Evolutionary conservation across 108 stramenopile genomes (phyloP).

Genomic region (Nitzschia putrida): DNA sequence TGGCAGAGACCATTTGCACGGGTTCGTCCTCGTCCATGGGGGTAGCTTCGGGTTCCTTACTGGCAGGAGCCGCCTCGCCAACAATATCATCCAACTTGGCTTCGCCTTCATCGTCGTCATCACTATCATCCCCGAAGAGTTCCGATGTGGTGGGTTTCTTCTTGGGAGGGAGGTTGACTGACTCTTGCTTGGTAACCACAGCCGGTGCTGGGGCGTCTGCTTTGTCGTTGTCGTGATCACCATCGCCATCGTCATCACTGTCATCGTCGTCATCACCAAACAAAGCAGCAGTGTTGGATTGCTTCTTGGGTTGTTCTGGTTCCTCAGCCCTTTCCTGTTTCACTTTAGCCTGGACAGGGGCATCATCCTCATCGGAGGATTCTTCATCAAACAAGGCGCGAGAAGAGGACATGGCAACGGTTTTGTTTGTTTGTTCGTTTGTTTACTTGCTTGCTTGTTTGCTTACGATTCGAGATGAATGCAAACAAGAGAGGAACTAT

Average conservation of each 20-base stretch:
- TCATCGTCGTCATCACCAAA: constrained; percentile 30
- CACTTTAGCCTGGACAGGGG: neutral
- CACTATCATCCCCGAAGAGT: constrained; percentile 30
- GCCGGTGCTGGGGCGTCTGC: neutral
- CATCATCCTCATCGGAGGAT: constrained; percentile 27
- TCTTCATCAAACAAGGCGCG: constrained; percentile 32
- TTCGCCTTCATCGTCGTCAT: constrained; percentile 33
- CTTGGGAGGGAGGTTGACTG: constrained; percentile 1
- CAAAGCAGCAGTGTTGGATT: constrained; percentile 18
- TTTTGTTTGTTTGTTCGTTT: too few relatives aligned
- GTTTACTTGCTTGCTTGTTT: too few relatives aligned
- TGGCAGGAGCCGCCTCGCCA: constrained; percentile 36
- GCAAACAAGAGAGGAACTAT: too few relatives aligned
- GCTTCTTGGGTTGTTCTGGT: constrained; percentile 7
- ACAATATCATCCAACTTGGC: constrained; percentile 54
- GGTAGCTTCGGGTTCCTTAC: neutral
- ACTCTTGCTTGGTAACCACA: neutral
- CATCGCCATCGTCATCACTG: constrained; percentile 12
- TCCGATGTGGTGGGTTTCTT: constrained; percentile 17
- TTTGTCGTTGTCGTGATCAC: constrained; percentile 19
- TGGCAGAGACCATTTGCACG: neutral
- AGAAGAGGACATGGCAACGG: constrained; percentile 12
- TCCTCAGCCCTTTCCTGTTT: neutral
- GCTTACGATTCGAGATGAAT: too few relatives aligned
- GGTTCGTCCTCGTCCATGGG: neutral